These are phyloP conservation scores for Thermothielavioides terrestris DNA, from an alignment of 495 filamentous ascomycete genomes.

Conservation along the genomic window DNA sequence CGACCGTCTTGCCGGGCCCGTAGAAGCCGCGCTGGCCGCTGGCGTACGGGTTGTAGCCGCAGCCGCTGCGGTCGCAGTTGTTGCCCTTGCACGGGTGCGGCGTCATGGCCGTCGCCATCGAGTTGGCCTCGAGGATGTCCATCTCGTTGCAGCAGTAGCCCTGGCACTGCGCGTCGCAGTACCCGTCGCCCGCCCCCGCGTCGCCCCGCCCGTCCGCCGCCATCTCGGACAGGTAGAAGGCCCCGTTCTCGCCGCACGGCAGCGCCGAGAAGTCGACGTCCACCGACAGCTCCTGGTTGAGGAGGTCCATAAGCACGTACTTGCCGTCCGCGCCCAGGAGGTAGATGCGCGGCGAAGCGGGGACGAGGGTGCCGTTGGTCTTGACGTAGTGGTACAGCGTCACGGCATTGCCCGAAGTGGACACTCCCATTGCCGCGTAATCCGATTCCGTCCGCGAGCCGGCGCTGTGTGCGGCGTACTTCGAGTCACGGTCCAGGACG, in stretches of 20 bases:
- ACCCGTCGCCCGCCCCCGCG: slow-evolving; percentile 62
- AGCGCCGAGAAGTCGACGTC: slow-evolving; percentile 59
- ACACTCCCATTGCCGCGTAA: too few species aligned
- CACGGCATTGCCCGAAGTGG: too few species aligned
- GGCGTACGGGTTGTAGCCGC: slow-evolving; percentile 64
- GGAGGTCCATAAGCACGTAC: slow-evolving; percentile 55
- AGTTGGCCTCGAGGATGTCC: slow-evolving; percentile 65
- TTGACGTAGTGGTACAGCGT: too few species aligned
- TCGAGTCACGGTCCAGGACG: too few species aligned
- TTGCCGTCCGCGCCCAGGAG: slow-evolving; percentile 47
- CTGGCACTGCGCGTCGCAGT: slow-evolving; percentile 63
- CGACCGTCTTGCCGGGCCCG: slow-evolving; percentile 45
- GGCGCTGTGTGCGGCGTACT: too few species aligned
- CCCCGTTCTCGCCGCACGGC: slow-evolving; percentile 63
- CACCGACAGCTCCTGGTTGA: slow-evolving; percentile 62
- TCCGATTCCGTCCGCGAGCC: too few species aligned
- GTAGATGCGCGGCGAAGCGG: slow-evolving; percentile 55
- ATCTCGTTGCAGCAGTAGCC: slow-evolving; percentile 62
- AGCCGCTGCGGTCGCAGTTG: slow-evolving; percentile 48
- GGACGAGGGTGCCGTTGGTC: too few species aligned
- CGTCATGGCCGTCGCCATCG: slow-evolving; percentile 48
- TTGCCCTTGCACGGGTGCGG: slow-evolving; percentile 51
- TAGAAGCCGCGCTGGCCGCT: slow-evolving; percentile 52
- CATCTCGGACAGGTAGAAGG: slow-evolving; percentile 61
- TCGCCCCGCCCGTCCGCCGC: slow-evolving; percentile 56